Evolutionary conservation across 345 rosid genomes (phyloP), one percentile per base, ranked within the genome.

Genomic region (Aegle marmelos): DNA sequence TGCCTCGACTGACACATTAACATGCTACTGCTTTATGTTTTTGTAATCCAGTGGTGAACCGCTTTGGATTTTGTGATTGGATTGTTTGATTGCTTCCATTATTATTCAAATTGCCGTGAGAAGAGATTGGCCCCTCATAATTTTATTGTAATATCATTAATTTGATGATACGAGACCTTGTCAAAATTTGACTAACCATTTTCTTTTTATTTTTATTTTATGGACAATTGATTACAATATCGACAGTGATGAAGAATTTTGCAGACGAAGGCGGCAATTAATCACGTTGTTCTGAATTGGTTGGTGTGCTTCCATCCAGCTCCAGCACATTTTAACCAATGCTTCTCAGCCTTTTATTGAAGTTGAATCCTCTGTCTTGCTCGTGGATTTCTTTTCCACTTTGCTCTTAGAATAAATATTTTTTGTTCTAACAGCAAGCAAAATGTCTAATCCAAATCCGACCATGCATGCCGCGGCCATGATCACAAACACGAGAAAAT

Each of bases 371-470:
- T 14, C 68, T 31, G 41, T 31, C 33, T 50, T 14, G 56, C 22
- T 17, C 16, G 17, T 50, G 56, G 17, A 50, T 17, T 30, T 31
- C n/a, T 64, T 33, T 64, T 33, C n/a, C 19, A 3, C 65, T 25
- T 61, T 2, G 28, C 65, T 90, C 88, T 80, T 89, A 58, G 74
- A 76, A 57, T 93, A 95, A 11, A 95, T 39, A 28, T 71, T 82
- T 82, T 86, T 92, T 17, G 97, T 93, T 83, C 92, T 82, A 21
- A 85, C 73, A 4, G 94, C 83, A 80, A 95, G 83, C 7, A 87
- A 1, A 65, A 91, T 76, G 77, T 95, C 98, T 77, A 93, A 79
- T 70, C 90, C 92, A 39, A 88, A 89, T 59, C 99, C 99, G 6
- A 91, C 28, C 3, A 85, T 53, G 53, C 93, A 95, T 1, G 93